Evolutionary conservation across 129 eudicot species (phyloP), one percentile per base, ranked within the genome.

Genomic region (Artemisia tridentata): DNA sequence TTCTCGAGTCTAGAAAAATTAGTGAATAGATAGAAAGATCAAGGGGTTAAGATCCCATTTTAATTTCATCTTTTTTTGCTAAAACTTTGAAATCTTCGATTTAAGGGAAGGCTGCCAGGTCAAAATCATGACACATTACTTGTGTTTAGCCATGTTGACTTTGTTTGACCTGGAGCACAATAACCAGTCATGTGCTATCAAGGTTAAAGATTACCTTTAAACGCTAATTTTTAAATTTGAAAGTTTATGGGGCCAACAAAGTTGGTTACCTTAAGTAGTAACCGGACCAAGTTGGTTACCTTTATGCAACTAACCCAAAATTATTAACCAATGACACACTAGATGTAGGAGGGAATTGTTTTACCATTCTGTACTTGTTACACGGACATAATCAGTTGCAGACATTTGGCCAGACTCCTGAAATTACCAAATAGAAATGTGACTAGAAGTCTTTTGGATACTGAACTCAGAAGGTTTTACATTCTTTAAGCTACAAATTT

Each of bases 301-400:
- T 38, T 7, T 38, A 7, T 38, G 45, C 45, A 38, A 38, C 1
- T 38, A 38, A 38, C 45, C 45, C 1, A 38, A 38, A 38, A 38
- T 38, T 5, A 38, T 34, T 0, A 23, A 62, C 13, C 9, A 14
- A 23, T n/a, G 38, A 50, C 65, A 64, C 54, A 25, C 13, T 57
- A 81, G 65, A 50, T 13, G 57, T 20, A 14, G 70, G 61, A 72
- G 71, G 41, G 2, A 57, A 69, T 49, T 34, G 4, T 19, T 58
- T 41, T 90, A 95, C 99, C 99, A 95, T 76, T 95, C 99, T 1
- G 97, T 90, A 78, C 99, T 95, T 75, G 97, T 95, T 79, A 95
- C 72, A 47, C 97, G 85, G 38, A 95, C 99, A 79, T 80, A 95
- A 77, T 95, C 99, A 54, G 83, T 82, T 71, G 75, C 92, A 66